phyloP scores from a whole-genome alignment of 306 rosid genomes.

The Potentilla sterilis region DNA sequence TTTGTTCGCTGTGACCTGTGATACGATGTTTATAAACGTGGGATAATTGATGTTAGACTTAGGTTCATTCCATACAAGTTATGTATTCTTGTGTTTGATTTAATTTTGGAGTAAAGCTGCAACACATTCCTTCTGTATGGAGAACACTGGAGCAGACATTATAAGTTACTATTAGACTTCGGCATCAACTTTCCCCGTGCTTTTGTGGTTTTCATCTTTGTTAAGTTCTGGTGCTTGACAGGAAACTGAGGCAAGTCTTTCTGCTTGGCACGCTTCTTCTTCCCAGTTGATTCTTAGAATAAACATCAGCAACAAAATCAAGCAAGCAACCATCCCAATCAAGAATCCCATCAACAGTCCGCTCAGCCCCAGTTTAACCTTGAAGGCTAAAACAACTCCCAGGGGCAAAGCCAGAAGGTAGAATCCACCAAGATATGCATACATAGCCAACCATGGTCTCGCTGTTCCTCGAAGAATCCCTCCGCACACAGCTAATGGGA shows the following conservation, averaged over 20 bases:
- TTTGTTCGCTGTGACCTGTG: slow-evolving; percentile 15
- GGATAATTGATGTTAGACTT: slow-evolving; percentile 13
- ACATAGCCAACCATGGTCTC: slow-evolving; percentile 72
- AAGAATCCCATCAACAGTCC: slow-evolving; percentile 67
- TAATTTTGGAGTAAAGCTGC: neutral
- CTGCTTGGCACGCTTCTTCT: slow-evolving; percentile 65
- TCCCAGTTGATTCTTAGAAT: slow-evolving; percentile 57
- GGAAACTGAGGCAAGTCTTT: slow-evolving; percentile 33
- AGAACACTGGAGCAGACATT: neutral
- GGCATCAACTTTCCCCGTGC: slow-evolving; percentile 15
- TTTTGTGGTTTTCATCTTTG: slow-evolving; percentile 25
- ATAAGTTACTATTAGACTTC: slow-evolving; percentile 15
- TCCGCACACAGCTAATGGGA: slow-evolving; percentile 73
- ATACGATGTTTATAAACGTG: slow-evolving; percentile 30
- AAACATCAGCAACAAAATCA: slow-evolving; percentile 43
- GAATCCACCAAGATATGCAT: slow-evolving; percentile 72
- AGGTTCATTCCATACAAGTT: neutral
- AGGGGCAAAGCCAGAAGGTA: slow-evolving; percentile 74
- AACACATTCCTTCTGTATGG: neutral
- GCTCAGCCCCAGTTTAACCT: slow-evolving; percentile 50
- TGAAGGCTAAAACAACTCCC: slow-evolving; percentile 65
- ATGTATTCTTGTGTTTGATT: neutral
- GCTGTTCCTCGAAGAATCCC: slow-evolving; percentile 82
- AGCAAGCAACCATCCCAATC: slow-evolving; percentile 45
- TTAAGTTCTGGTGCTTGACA: neutral